Evolutionary conservation across 192 early-diverging fungal species (phyloP).

Genomic region (Coemansia sp.): DNA sequence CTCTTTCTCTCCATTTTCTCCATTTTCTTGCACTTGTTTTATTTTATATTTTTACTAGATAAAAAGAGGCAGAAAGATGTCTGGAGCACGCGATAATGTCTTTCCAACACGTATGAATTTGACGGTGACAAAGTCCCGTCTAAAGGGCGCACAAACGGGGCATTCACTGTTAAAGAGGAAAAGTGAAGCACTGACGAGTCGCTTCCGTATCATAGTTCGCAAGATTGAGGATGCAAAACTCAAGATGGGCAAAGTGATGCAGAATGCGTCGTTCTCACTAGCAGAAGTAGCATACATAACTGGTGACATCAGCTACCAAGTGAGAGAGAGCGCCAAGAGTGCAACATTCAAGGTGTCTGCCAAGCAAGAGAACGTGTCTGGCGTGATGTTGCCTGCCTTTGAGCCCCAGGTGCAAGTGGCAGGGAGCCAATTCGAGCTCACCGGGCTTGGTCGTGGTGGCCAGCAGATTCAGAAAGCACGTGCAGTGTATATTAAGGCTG

Average conservation of each 20-base stretch:
- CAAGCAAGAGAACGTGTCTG: constrained; percentile 97
- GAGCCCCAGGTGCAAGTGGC: constrained; percentile 72
- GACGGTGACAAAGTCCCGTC: constrained; percentile 90
- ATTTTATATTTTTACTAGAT: background rate
- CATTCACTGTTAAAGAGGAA: constrained; percentile 98
- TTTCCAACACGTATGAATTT: constrained; percentile 98
- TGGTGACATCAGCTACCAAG: constrained; percentile 97
- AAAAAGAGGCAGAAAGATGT: constrained; percentile 56
- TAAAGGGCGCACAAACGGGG: constrained; percentile 97
- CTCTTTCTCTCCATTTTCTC: constrained; percentile 1
- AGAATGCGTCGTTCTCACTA: constrained; percentile 95
- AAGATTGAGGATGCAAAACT: constrained; percentile 99
- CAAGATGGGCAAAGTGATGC: constrained; percentile 99
- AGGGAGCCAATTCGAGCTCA: constrained; percentile 95
- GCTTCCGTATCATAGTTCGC: constrained; percentile 91
- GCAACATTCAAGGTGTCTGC: constrained; percentile 91
- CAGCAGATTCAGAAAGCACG: constrained; percentile 95
- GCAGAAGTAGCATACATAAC: constrained; percentile 96
- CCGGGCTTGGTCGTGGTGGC: constrained; percentile 97
- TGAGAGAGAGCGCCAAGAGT: constrained; percentile 90
- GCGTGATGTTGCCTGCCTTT: constrained; percentile 92
- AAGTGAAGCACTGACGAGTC: constrained; percentile 91
- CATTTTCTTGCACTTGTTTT: background rate
- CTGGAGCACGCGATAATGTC: constrained; percentile 75
- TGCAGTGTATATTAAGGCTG: constrained; percentile 91